These are phyloP conservation scores for Neonectria coccinea DNA, from an alignment of 2,329 filamentous ascomycete genomes.

Conservation along the genomic window DNA sequence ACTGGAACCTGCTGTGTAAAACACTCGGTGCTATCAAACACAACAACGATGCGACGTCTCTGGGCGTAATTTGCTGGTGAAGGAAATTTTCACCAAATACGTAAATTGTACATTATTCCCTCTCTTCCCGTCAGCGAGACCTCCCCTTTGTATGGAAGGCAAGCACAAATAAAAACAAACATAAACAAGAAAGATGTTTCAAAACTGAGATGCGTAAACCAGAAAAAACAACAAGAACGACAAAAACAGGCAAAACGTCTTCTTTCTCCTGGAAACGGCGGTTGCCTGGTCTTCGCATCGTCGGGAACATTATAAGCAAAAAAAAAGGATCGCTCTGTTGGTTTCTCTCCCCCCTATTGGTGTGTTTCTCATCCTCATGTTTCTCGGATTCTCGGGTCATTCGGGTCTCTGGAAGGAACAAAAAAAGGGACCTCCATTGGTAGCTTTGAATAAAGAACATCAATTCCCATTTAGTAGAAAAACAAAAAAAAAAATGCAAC, in stretches of 20 bases:
- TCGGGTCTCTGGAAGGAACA: neutral
- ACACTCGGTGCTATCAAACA: neutral
- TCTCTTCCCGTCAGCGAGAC: neutral
- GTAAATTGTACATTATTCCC: conserved; percentile 14
- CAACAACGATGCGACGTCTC: neutral
- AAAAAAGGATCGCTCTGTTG: conserved; percentile 14
- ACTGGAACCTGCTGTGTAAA: neutral
- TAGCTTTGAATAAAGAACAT: conserved; percentile 9
- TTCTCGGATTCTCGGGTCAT: conserved; percentile 12
- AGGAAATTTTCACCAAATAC: neutral
- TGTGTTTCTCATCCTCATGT: conserved; percentile 19
- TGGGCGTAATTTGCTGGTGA: conserved; percentile 2
- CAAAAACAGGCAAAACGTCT: neutral
- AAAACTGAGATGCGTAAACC: neutral
- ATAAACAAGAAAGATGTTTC: neutral
- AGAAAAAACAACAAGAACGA: conserved; percentile 20
- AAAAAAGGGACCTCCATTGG: neutral
- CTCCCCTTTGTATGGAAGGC: neutral
- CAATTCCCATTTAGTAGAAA: conserved; percentile 1
- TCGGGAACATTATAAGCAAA: neutral
- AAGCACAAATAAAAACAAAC: neutral
- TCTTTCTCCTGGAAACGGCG: neutral
- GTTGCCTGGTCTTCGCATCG: conserved; percentile 1
- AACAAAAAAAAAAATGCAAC: conserved; percentile 5
- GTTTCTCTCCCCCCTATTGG: neutral